Percentiles rank a stretch among this genome's conserved stretches.
Evolutionary conservation across 768 basidiomycete species (phyloP).

Genomic region (Infundibulicybe gibba): DNA sequence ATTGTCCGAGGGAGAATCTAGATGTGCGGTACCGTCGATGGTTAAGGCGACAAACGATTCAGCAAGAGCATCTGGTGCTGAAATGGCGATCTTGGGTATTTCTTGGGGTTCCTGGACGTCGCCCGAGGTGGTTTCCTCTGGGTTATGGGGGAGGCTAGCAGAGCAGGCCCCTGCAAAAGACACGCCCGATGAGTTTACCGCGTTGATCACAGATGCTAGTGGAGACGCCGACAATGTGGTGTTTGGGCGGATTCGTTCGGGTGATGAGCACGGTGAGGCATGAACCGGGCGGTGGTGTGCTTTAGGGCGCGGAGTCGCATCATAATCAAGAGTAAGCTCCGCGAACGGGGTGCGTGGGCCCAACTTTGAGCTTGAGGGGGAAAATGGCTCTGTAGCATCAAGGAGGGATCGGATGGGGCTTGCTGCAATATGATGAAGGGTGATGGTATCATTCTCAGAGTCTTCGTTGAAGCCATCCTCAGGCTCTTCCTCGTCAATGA

Average conservation of each 20-base stretch:
- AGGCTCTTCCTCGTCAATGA: slow-evolving; percentile 29
- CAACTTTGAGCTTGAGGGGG: slow-evolving; percentile 17
- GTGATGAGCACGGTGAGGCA: slow-evolving; percentile 15
- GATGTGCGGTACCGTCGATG: slow-evolving; percentile 15
- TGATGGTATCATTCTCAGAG: slow-evolving; percentile 35
- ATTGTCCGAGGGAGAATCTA: slow-evolving; percentile 19
- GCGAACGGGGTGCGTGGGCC: slow-evolving; percentile 30
- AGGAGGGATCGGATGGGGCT: slow-evolving; percentile 17
- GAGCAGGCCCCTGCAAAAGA: slow-evolving; percentile 11
- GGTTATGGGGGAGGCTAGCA: background rate
- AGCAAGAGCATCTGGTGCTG: slow-evolving; percentile 13
- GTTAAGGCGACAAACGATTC: slow-evolving; percentile 22
- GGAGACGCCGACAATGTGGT: slow-evolving; percentile 6
- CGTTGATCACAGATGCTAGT: slow-evolving; percentile 13
- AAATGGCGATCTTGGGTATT: slow-evolving; percentile 7
- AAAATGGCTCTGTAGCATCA: slow-evolving; percentile 7
- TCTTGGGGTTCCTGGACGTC: background rate
- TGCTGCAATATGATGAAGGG: slow-evolving; percentile 27
- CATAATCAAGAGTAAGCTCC: slow-evolving; percentile 28
- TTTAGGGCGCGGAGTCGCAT: slow-evolving; percentile 30
- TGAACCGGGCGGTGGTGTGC: slow-evolving; percentile 18
- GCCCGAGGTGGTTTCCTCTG: background rate
- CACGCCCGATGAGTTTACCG: slow-evolving; percentile 14
- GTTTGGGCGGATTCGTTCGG: slow-evolving; percentile 6
- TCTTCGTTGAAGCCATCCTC: slow-evolving; percentile 25